Percentiles rank a stretch among this genome's conserved stretches.
These are phyloP conservation scores for Bryum argenteum DNA, from an alignment of 225 moss, liverwort and hornwort species.

Conservation along the genomic window DNA sequence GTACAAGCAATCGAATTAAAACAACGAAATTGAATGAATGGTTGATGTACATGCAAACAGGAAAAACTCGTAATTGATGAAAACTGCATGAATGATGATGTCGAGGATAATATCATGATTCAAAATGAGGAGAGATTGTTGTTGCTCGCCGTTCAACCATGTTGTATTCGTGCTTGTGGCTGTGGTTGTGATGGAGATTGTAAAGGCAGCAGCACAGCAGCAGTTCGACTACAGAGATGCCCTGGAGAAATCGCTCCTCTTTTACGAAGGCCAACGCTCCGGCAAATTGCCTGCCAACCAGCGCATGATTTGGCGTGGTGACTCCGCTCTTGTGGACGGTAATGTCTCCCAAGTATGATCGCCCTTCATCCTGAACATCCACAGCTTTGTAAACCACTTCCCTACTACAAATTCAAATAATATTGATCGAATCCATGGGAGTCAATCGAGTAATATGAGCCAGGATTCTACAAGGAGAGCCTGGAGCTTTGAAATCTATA, in stretches of 20 bases:
- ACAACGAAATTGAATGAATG: not conserved
- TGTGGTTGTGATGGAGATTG: slow-evolving; percentile 30
- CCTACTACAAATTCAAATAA: too few species aligned
- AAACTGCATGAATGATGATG: not conserved
- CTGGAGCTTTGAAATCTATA: too few species aligned
- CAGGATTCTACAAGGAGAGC: too few species aligned
- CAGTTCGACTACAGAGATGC: slow-evolving; percentile 57
- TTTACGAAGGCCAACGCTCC: slow-evolving; percentile 67
- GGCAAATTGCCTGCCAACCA: slow-evolving; percentile 51
- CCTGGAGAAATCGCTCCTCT: slow-evolving; percentile 53
- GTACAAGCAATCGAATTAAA: not conserved
- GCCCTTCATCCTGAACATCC: slow-evolving; percentile 26
- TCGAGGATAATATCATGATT: not conserved
- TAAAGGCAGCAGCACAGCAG: slow-evolving; percentile 26
- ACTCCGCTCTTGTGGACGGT: slow-evolving; percentile 65
- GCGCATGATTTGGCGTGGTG: slow-evolving; percentile 63
- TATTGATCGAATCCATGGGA: too few species aligned
- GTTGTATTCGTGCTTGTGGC: slow-evolving; percentile 16
- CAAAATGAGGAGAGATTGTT: slow-evolving; percentile 9
- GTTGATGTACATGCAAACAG: slow-evolving; percentile 8
- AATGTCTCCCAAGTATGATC: slow-evolving; percentile 57
- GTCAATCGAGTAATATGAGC: too few species aligned
- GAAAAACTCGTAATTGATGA: not conserved
- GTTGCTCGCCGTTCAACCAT: not conserved
- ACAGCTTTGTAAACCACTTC: too few species aligned